These are phyloP conservation scores for Pseudogymnoascus sp. DNA, from an alignment of 2,329 filamentous ascomycete genomes.

Conservation along the genomic window DNA sequence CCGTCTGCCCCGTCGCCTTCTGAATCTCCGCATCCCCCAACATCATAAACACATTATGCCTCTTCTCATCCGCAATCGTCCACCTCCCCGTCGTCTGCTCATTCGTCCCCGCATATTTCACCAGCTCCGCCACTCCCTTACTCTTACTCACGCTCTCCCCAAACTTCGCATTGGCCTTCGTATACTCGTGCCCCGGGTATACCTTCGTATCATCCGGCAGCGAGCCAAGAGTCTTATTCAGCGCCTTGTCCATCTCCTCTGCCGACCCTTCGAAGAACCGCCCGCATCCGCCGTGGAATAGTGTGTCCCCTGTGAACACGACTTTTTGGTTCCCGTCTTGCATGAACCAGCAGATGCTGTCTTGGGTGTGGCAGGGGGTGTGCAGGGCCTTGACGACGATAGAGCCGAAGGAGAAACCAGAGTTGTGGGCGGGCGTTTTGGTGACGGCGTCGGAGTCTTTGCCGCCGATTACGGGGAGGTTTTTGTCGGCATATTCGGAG, in stretches of 20 bases:
- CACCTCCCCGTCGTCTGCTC: slow-evolving; percentile 89
- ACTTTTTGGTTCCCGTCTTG: slow-evolving; percentile 69
- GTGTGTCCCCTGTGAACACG: slow-evolving; percentile 92
- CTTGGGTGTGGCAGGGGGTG: slow-evolving; percentile 95
- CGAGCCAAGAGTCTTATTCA: slow-evolving; percentile 74
- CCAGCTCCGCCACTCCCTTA: slow-evolving; percentile 66
- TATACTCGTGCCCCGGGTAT: slow-evolving; percentile 97
- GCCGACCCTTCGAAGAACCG: slow-evolving; percentile 91
- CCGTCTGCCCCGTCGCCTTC: slow-evolving; percentile 70
- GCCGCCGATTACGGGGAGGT: slow-evolving; percentile 67
- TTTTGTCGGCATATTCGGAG: slow-evolving; percentile 29
- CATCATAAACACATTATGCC: slow-evolving; percentile 96
- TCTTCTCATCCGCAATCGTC: slow-evolving; percentile 95
- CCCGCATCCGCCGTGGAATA: slow-evolving; percentile 78
- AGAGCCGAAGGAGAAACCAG: slow-evolving; percentile 72
- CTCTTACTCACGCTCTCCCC: slow-evolving; percentile 65
- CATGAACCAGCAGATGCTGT: slow-evolving; percentile 93
- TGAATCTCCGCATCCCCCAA: slow-evolving; percentile 79
- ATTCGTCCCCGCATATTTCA: slow-evolving; percentile 69
- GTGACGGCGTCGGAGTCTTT: slow-evolving; percentile 77
- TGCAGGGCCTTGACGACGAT: slow-evolving; percentile 83
- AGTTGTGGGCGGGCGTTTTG: slow-evolving; percentile 63
- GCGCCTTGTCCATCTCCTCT: slow-evolving; percentile 81
- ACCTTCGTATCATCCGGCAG: slow-evolving; percentile 88
- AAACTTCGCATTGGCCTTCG: slow-evolving; percentile 92